phyloP scores from a whole-genome alignment of 208 protist species.

The Leishmania braziliensis region DNA sequence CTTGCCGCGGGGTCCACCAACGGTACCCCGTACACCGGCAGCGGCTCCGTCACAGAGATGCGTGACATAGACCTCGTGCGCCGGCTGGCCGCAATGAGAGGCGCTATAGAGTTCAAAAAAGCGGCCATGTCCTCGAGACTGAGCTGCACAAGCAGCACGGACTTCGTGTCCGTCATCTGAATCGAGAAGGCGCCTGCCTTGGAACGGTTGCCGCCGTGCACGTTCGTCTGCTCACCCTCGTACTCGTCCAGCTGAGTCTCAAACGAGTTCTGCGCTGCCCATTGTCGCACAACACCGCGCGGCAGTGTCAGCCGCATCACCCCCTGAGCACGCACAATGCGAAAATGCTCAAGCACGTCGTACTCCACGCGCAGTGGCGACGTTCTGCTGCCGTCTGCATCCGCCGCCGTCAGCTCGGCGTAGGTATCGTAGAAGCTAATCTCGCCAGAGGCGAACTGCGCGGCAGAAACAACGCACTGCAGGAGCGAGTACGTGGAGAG shows the following conservation, averaged over 20 bases:
- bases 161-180: neutral
- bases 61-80: slow-evolving; percentile 68
- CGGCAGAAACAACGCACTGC: slow-evolving; percentile 63
- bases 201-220: slow-evolving; percentile 2
- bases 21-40: slow-evolving; percentile 37
- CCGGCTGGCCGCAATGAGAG: slow-evolving; percentile 56
- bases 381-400: slow-evolving; percentile 51
- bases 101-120: slow-evolving; percentile 65
- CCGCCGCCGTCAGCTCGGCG: slow-evolving; percentile 58
- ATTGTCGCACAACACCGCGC: slow-evolving; percentile 36
- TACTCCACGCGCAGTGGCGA: slow-evolving; percentile 67
- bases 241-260: slow-evolving; percentile 43
- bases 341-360: slow-evolving; percentile 67
- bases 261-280: slow-evolving; percentile 72
- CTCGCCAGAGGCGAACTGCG: slow-evolving; percentile 68
- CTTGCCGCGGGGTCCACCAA: slow-evolving; percentile 27
- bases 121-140: slow-evolving; percentile 43
- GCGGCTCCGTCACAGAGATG: slow-evolving; percentile 72
- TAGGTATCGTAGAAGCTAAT: slow-evolving; percentile 67
- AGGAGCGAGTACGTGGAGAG: slow-evolving; percentile 53
- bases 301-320: slow-evolving; percentile 79
- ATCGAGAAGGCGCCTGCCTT: neutral
- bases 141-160: slow-evolving; percentile 56
- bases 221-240: slow-evolving; percentile 8
- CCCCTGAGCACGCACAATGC: slow-evolving; percentile 62